Percentiles rank a stretch among this genome's conserved stretches.
These are phyloP conservation scores for Sphaerulina musiva DNA, from an alignment of 2,329 filamentous ascomycete genomes.

Conservation along the genomic window DNA sequence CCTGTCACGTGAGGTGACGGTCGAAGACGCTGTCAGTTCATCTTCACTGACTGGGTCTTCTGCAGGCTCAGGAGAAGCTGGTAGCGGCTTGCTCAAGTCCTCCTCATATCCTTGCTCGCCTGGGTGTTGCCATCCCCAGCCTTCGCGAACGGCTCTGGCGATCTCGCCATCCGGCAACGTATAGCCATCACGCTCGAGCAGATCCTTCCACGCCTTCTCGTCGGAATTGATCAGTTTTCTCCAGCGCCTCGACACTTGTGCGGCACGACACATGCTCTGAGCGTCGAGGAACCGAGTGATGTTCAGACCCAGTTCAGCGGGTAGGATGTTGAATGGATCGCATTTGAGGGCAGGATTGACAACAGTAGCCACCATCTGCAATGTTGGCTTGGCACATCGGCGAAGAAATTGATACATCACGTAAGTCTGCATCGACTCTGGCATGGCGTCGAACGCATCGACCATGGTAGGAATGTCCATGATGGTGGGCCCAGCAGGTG, in stretches of 20 bases:
- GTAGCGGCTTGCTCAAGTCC: conserved; percentile 59
- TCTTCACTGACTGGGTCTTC: conserved; percentile 26
- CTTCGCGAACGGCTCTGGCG: conserved; percentile 76
- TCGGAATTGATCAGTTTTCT: conserved; percentile 83
- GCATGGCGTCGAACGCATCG: conserved; percentile 84
- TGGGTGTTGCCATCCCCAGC: conserved; percentile 97
- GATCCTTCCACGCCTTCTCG: conserved; percentile 90
- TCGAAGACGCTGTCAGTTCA: conserved; percentile 29
- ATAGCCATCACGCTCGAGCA: conserved; percentile 81
- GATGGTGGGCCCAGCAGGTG: conserved; percentile 37
- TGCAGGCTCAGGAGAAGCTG: conserved; percentile 19
- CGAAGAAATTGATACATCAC: conserved; percentile 94
- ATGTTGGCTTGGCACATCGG: conserved; percentile 76
- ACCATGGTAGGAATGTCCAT: conserved; percentile 81
- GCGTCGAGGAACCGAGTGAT: conserved; percentile 81
- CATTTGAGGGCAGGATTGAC: conserved; percentile 93
- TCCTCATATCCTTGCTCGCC: conserved; percentile 63
- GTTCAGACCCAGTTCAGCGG: conserved; percentile 78
- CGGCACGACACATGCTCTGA: conserved; percentile 78
- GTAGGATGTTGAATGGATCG: conserved; percentile 79
- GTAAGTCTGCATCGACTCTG: conserved; percentile 84
- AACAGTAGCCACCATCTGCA: conserved; percentile 81
- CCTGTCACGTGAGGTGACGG: conserved; percentile 18
- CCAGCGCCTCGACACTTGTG: conserved; percentile 93
- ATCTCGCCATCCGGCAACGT: conserved; percentile 73